Conservation (phyloP, 345 rosid genomes). For the Salix purpurea region DNA sequence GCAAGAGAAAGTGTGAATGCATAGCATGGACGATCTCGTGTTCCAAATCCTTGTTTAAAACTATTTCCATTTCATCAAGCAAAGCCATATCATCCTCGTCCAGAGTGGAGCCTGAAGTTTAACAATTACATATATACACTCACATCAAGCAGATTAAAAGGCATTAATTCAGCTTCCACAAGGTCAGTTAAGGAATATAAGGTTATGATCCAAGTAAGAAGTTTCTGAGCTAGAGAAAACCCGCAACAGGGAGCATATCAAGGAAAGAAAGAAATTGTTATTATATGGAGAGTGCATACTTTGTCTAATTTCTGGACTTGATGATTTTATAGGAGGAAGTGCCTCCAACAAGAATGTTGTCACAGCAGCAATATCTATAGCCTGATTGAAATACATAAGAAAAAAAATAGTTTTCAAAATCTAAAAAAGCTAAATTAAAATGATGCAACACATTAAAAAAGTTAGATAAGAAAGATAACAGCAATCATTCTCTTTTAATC, state of each 20-base stretch:
- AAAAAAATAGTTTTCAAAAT: slow-evolving; percentile 9
- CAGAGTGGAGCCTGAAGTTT: slow-evolving; percentile 46
- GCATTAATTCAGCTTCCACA: not conserved
- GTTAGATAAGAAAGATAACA: not conserved
- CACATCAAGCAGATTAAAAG: slow-evolving; percentile 11
- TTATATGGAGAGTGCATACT: slow-evolving; percentile 42
- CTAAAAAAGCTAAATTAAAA: not conserved
- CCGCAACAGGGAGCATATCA: not conserved
- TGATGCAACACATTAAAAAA: not conserved
- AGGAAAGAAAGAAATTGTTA: not conserved
- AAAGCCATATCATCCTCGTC: slow-evolving; percentile 64
- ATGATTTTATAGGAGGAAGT: slow-evolving; percentile 64
- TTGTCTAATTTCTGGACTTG: slow-evolving; percentile 43
- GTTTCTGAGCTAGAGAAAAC: not conserved
- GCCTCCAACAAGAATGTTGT: slow-evolving; percentile 71
- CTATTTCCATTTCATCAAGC: slow-evolving; percentile 53
- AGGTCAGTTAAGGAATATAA: not conserved
- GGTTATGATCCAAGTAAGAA: not conserved
- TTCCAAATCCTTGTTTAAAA: slow-evolving; percentile 55
- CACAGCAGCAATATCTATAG: slow-evolving; percentile 69
- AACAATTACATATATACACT: not conserved
- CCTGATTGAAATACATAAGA: slow-evolving; percentile 43
- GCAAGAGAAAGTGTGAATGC: slow-evolving; percentile 80
- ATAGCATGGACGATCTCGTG: slow-evolving; percentile 70
- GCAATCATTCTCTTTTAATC: not conserved